Base-by-base conservation (phyloP, 1,139 yeast species). In the Blastobotrys ciferrii region DNA sequence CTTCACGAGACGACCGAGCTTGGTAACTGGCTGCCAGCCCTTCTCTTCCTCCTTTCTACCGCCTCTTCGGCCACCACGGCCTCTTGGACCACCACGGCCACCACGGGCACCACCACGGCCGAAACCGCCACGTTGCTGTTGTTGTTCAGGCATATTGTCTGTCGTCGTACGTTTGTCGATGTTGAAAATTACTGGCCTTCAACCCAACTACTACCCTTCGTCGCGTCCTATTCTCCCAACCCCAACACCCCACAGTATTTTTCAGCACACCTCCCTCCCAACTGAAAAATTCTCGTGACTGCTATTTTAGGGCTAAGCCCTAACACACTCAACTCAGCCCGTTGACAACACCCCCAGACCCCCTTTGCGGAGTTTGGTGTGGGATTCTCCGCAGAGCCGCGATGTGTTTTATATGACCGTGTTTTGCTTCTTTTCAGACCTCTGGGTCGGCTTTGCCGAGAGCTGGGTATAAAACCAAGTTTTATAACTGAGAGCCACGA, bases 1-100 rank as follows among this genome's bases (percentile, higher is more conserved):
- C 83, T 89, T 89, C 67, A 94, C 98, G 71, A 92, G 85, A 85
- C 99, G 91, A 79, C 98, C 99, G 74, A 92, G 88, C 84, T 92
- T 94, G 92, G 99, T 92, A 74, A 92, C 98, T 79, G 99, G 99
- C 69, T 84, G 85, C 98, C 98, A 92, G 67, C 95, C 96, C 82
- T 92, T 91, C 82, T 92, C 98, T 78, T 91, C 97, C 65, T 79
- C 82, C 67, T 80, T 77, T 67, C 87, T 78, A 69, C 85, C 82
- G 59, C 82, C 81, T 69, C 80, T 75, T 64, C 80, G 73, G 60
- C 74, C 71, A 60, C 80, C 77, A 57, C 77, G 65, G 56, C 81
- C 83, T 6, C 37, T 13, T 72, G 80, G 76, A 65, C 82, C 80
- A 67, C 84, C 87, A 74, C 84, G 84, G 60, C 79, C 80, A 62